Percentiles rank a stretch among this genome's conserved stretches.
phyloP scores from a whole-genome alignment of 2,329 filamentous ascomycete genomes.

The Cladosporium halotolerans region DNA sequence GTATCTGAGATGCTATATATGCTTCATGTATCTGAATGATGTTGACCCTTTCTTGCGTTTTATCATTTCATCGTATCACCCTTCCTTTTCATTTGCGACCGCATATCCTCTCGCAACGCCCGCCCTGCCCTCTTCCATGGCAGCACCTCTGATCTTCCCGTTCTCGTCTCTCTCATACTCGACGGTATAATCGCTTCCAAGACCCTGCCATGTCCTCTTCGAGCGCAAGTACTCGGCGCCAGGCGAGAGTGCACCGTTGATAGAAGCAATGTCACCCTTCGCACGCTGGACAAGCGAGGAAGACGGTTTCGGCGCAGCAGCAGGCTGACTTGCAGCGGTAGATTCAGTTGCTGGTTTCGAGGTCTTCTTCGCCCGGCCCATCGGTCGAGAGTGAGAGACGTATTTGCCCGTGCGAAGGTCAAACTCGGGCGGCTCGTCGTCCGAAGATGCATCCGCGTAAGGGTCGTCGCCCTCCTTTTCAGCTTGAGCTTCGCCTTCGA shows the following conservation, averaged over 20 bases:
- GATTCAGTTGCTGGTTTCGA: slow-evolving; percentile 15
- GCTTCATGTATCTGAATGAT: too few species aligned
- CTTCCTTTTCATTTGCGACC: slow-evolving; percentile 52
- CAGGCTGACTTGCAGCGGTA: slow-evolving; percentile 14
- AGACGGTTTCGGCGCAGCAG: slow-evolving; percentile 10
- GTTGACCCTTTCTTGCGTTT: too few species aligned
- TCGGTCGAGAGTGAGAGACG: slow-evolving; percentile 70
- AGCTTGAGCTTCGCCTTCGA: slow-evolving; percentile 34
- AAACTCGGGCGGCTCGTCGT: slow-evolving; percentile 68
- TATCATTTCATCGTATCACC: not conserved
- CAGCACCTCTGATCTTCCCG: slow-evolving; percentile 48
- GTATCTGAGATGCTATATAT: too few species aligned
- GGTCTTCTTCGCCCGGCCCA: slow-evolving; percentile 36
- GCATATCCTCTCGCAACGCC: slow-evolving; percentile 86
- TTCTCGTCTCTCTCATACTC: slow-evolving; percentile 52
- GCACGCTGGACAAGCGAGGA: slow-evolving; percentile 57
- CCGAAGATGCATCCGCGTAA: slow-evolving; percentile 45
- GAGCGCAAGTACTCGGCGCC: slow-evolving; percentile 81
- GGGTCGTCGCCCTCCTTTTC: slow-evolving; percentile 62
- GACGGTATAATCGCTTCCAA: slow-evolving; percentile 76
- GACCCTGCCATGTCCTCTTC: slow-evolving; percentile 80
- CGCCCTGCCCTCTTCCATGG: slow-evolving; percentile 77
- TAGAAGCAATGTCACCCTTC: slow-evolving; percentile 67
- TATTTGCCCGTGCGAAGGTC: slow-evolving; percentile 85
- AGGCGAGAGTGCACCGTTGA: slow-evolving; percentile 83